phyloP scores from a whole-genome alignment of 2,329 filamentous ascomycete species.

The Microsporum ferrugineum region DNA sequence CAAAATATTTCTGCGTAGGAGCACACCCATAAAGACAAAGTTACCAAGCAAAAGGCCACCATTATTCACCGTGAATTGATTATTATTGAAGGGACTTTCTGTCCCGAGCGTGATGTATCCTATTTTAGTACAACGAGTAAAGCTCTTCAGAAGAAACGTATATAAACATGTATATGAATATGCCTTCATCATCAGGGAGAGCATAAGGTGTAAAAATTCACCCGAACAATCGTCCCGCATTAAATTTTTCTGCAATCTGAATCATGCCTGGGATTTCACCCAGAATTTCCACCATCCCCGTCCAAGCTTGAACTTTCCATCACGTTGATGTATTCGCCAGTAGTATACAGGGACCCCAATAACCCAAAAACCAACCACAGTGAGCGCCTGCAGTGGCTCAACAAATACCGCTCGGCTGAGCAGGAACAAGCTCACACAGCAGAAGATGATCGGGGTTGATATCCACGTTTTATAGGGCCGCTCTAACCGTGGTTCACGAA shows the following conservation, averaged over 20 bases:
- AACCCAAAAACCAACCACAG: slow-evolving; percentile 74
- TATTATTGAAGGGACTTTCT: background rate
- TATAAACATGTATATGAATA: background rate
- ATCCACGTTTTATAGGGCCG: slow-evolving; percentile 95
- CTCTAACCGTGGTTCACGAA: slow-evolving; percentile 76
- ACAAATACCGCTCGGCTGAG: slow-evolving; percentile 81
- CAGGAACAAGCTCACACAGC: slow-evolving; percentile 89
- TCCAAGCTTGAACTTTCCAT: slow-evolving; percentile 31
- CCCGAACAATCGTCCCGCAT: background rate
- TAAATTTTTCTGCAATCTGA: background rate
- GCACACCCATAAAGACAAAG: too few relatives aligned
- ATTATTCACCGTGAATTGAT: background rate
- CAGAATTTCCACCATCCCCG: slow-evolving; percentile 34
- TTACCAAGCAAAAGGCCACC: background rate
- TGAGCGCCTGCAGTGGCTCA: slow-evolving; percentile 76
- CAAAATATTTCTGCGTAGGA: too few relatives aligned
- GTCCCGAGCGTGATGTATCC: background rate
- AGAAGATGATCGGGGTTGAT: slow-evolving; percentile 92
- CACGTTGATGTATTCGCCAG: slow-evolving; percentile 63
- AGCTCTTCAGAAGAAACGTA: background rate
- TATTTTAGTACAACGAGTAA: background rate
- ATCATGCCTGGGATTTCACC: slow-evolving; percentile 16
- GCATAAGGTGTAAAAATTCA: background rate
- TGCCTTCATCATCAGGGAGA: background rate
- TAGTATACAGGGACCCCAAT: slow-evolving; percentile 81